Percentiles rank a stretch among this genome's conserved stretches.
Evolutionary conservation across 1,139 yeast genomes (phyloP).

Genomic region (Taphrina communis): DNA sequence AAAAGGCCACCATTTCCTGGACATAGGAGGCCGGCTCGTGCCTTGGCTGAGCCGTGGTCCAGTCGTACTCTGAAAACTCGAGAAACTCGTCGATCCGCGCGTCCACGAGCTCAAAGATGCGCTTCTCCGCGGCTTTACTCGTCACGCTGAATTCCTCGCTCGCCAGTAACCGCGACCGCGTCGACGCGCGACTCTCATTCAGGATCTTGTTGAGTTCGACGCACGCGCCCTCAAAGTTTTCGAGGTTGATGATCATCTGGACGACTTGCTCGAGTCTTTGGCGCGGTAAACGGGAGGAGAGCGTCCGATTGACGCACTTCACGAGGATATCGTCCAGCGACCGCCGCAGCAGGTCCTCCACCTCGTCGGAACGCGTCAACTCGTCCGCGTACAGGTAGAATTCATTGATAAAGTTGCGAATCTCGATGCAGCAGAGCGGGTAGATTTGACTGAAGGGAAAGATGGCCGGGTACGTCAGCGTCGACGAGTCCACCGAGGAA

Average conservation of each 20-base stretch:
- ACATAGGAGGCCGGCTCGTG: conserved; percentile 75
- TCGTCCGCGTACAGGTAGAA: conserved; percentile 68
- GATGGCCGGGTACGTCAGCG: conserved; percentile 66
- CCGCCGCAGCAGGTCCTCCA: conserved; percentile 50
- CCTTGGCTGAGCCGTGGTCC: conserved; percentile 59
- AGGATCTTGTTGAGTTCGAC: conserved; percentile 54
- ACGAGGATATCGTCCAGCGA: conserved; percentile 73
- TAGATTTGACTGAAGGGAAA: conserved; percentile 90
- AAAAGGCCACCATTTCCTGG: conserved; percentile 83
- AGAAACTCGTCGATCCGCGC: conserved; percentile 76
- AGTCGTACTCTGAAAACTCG: conserved; percentile 85
- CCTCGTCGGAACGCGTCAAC: conserved; percentile 58
- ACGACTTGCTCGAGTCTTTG: conserved; percentile 88
- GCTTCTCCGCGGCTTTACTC: conserved; percentile 76
- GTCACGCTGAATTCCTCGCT: conserved; percentile 63
- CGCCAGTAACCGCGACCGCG: conserved; percentile 60
- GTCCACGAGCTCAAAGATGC: conserved; percentile 69
- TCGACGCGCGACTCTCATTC: conserved; percentile 61
- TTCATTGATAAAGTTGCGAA: conserved; percentile 68
- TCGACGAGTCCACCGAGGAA: conserved; percentile 57
- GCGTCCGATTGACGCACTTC: conserved; percentile 71
- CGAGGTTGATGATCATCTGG: conserved; percentile 85
- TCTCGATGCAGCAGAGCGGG: conserved; percentile 79
- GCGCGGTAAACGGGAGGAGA: conserved; percentile 67
- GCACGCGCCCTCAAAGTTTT: conserved; percentile 72